phyloP scores from a whole-genome alignment of 805 yeast species.

The Lachancea thermotolerans region DNA sequence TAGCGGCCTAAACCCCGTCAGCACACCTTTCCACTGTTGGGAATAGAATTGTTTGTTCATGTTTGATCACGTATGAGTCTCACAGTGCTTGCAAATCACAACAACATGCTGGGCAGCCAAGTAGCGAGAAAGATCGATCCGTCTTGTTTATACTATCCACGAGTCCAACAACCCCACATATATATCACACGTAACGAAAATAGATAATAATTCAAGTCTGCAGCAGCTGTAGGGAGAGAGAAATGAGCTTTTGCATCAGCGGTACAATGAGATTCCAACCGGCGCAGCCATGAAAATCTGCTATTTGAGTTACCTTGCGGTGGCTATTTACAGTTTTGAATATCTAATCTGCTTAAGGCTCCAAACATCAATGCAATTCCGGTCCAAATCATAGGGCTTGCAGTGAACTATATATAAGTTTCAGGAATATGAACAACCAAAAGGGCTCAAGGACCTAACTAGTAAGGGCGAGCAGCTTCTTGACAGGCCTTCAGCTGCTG shows the following conservation, averaged over 20 bases:
- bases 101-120: no score
- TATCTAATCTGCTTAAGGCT: background rate
- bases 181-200: no score
- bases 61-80: background rate
- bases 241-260: no score
- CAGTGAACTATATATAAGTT: background rate
- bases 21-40: background rate
- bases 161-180: no score
- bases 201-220: no score
- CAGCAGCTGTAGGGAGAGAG: no score
- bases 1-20: background rate
- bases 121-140: no score
- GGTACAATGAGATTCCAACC: no score
- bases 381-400: background rate
- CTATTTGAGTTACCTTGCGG: no score
- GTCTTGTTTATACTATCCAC: no score
- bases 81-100: no score
- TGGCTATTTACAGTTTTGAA: background rate
- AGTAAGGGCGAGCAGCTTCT: conserved; percentile 82
- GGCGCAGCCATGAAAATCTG: no score
- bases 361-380: background rate
- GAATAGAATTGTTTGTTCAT: background rate
- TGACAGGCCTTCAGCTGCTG: conserved; percentile 98
- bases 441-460: conserved; percentile 15
- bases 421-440: background rate